These are phyloP conservation scores for Candida sanyaensis DNA, from an alignment of 1,139 yeast genomes.

Conservation along the genomic window DNA sequence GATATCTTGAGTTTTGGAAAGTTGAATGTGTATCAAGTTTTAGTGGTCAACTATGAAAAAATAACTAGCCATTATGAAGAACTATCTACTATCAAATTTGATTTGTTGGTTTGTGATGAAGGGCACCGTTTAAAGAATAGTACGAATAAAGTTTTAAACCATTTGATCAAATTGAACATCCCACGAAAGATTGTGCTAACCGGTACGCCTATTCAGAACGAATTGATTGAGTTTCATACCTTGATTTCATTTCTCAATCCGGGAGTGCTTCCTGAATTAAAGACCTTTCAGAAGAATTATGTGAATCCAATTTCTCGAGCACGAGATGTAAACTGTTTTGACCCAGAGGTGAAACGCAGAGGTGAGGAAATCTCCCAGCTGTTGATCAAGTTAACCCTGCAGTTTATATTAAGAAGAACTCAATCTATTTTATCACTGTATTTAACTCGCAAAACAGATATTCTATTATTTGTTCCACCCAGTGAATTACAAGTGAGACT, in stretches of 20 bases:
- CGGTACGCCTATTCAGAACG: slow-evolving; percentile 96
- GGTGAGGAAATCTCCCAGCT: slow-evolving; percentile 68
- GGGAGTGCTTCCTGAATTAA: slow-evolving; percentile 67
- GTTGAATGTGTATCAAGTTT: slow-evolving; percentile 75
- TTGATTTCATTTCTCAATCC: slow-evolving; percentile 85
- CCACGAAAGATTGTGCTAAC: slow-evolving; percentile 65
- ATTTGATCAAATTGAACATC: slow-evolving; percentile 57
- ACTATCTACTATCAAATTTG: slow-evolving; percentile 54
- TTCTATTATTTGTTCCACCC: slow-evolving; percentile 79
- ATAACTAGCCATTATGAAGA: slow-evolving; percentile 59
- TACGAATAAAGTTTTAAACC: slow-evolving; percentile 67
- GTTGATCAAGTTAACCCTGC: slow-evolving; percentile 61
- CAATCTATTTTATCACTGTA: slow-evolving; percentile 61
- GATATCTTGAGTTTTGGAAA: slow-evolving; percentile 63
- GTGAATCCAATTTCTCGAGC: slow-evolving; percentile 74
- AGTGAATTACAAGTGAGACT: slow-evolving; percentile 58
- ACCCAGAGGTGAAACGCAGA: slow-evolving; percentile 44
- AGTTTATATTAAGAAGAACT: slow-evolving; percentile 77
- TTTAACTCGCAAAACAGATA: slow-evolving; percentile 76
- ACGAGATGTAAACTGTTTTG: slow-evolving; percentile 69
- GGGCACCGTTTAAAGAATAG: slow-evolving; percentile 84
- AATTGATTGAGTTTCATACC: slow-evolving; percentile 78
- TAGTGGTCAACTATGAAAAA: slow-evolving; percentile 88
- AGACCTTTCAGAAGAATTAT: slow-evolving; percentile 64
- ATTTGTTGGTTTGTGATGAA: slow-evolving; percentile 88